Percentiles rank a stretch among this genome's conserved stretches.
Conservation (phyloP, 2,329 filamentous ascomycete species). For the Calonectria henricotiae region DNA sequence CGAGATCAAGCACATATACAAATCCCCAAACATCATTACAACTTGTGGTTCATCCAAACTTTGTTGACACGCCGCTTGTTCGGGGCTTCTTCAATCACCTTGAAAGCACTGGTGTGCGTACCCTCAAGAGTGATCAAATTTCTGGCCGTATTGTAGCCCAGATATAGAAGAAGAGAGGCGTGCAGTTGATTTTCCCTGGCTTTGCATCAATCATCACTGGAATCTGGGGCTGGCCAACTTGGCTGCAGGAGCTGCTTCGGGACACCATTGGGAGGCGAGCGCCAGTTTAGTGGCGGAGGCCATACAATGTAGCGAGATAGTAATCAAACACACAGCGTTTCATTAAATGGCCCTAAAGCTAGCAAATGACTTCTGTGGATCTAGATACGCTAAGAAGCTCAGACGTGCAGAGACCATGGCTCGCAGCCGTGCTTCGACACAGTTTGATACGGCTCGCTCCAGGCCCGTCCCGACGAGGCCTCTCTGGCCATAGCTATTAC, state of each 20-base stretch:
- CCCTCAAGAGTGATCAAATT: conserved; percentile 59
- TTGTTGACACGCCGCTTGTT: conserved; percentile 66
- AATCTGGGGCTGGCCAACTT: conserved; percentile 62
- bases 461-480: not conserved
- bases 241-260: conserved; percentile 56
- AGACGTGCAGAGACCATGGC: not conserved
- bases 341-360: not conserved
- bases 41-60: conserved; percentile 74
- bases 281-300: not conserved
- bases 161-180: conserved; percentile 63
- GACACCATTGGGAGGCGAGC: conserved; percentile 50
- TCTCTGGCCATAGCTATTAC: not conserved
- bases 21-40: conserved; percentile 75
- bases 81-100: conserved; percentile 54
- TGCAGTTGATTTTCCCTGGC: conserved; percentile 64
- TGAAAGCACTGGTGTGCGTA: conserved; percentile 50
- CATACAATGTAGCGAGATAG: not conserved
- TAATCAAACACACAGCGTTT: not conserved
- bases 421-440: not conserved
- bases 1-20: conserved; percentile 73
- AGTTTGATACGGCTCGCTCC: not conserved
- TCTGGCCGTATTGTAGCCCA: conserved; percentile 63
- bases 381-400: not conserved
- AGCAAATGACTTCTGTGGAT: not conserved
- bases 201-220: conserved; percentile 47